phyloP scores from a whole-genome alignment of 2,329 filamentous ascomycete genomes.

The Botryotinia calthae region DNA sequence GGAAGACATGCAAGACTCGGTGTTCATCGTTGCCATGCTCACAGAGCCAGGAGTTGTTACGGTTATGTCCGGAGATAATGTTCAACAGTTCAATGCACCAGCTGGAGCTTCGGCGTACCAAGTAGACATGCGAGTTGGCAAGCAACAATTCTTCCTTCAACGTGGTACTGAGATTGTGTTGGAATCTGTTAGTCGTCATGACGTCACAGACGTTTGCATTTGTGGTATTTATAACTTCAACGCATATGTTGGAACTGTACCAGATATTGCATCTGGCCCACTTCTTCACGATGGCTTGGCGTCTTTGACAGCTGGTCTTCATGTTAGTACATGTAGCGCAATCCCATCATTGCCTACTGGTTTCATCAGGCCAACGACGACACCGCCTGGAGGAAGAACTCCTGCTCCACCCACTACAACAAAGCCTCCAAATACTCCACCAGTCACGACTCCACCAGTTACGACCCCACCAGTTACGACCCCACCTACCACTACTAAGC shows the following conservation, averaged over 20 bases:
- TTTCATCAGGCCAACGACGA: conserved; percentile 26
- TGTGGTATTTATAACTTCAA: conserved; percentile 34
- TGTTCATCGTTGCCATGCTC: conserved; percentile 36
- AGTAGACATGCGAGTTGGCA: conserved; percentile 27
- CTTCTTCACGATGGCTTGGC: conserved; percentile 34
- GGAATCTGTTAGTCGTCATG: conserved; percentile 25
- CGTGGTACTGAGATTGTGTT: conserved; percentile 23
- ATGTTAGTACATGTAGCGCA: conserved; percentile 37
- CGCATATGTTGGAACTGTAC: conserved; percentile 31
- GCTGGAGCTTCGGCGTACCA: conserved; percentile 28
- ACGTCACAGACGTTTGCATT: conserved; percentile 27
- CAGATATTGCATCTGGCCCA: conserved; percentile 29
- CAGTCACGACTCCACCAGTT: neutral
- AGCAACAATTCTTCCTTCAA: conserved; percentile 28
- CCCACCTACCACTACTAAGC: conserved; percentile 15
- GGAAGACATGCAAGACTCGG: conserved; percentile 36
- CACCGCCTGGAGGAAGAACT: conserved; percentile 19
- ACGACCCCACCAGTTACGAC: neutral
- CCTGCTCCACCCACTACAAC: conserved; percentile 18
- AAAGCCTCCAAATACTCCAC: neutral
- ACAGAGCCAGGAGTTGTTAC: conserved; percentile 33
- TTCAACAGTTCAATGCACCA: conserved; percentile 27
- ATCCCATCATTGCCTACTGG: conserved; percentile 39
- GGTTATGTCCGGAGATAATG: conserved; percentile 34
- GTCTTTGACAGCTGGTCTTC: conserved; percentile 37